Evolutionary conservation across 1,284 basidiomycete species (phyloP), one percentile per base, ranked within the genome.

Genomic region (Exobasidium cylindrosporum): DNA sequence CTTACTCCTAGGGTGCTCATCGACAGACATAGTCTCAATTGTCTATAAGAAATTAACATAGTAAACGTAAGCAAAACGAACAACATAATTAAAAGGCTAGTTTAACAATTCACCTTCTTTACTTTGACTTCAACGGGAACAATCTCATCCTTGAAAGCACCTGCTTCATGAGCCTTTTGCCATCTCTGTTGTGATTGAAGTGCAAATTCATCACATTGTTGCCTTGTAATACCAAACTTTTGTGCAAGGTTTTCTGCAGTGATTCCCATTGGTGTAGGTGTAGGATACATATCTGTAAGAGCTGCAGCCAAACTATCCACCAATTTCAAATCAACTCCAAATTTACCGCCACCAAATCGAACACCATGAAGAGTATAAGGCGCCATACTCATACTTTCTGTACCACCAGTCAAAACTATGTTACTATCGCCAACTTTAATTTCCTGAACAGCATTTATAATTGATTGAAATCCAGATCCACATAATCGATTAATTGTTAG

Each of bases 321-420:
- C n/a, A 85, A 79, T 70, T 84, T 84, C 61, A 84, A 77, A 72
- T 85, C 84, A 23, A 83, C 75, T 13, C 84, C 84, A 68, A 84
- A 85, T 14, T 67, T 69, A 2, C 68, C 69, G 60, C 67, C 68
- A 13, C 66, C 81, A 68, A 77, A 78, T 21, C 72, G 75, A 74
- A 78, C 77, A 78, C 80, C 84, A 68, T 26, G 81, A 6, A 76
- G 64, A 1, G 69, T 72, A 61, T 80, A 84, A 87, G 94, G 72
- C 4, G 93, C 90, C 72, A 95, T 89, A 77, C 90, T 93, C 95
- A 98, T 98, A 82, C 88, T 92, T 84, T 98, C 95, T 87, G 93
- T 93, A 63, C 95, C 95, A 73, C 95, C 96, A 56, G 93, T 63
- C 45, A 89, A 89, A 65, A 97, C 89, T 56, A 97, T 87, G 62